Evolutionary conservation across 371 early-diverging fungal species (phyloP).

Genomic region (Mucor indicus): DNA sequence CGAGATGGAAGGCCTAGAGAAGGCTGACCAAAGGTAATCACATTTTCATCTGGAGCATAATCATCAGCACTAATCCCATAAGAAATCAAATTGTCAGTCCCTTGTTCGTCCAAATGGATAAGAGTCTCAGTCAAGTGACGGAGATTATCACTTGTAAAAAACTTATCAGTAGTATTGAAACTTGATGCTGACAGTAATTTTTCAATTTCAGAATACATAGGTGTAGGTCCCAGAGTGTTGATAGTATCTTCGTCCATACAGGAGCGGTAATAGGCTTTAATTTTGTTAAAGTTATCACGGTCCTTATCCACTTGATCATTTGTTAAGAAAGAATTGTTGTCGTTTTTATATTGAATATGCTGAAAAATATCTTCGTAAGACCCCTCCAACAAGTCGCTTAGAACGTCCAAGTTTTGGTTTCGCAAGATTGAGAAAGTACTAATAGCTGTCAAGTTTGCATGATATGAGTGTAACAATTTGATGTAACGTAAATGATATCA

Average conservation of each 20-base stretch:
- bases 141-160: not conserved
- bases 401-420: slow-evolving; percentile 24
- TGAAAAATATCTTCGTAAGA: slow-evolving; percentile 17
- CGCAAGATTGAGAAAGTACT: slow-evolving; percentile 29
- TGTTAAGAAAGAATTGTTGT: slow-evolving; percentile 3
- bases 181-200: too few relatives aligned
- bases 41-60: slow-evolving; percentile 37
- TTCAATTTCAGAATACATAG: slow-evolving; percentile 38
- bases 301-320: slow-evolving; percentile 15
- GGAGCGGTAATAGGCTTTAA: slow-evolving; percentile 47
- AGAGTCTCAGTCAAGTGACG: slow-evolving; percentile 3
- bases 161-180: too few relatives aligned
- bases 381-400: slow-evolving; percentile 19
- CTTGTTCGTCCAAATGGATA: not conserved
- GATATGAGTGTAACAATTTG: too few relatives aligned
- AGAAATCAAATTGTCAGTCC: slow-evolving; percentile 23
- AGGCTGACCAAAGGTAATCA: slow-evolving; percentile 38
- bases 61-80: slow-evolving; percentile 40
- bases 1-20: slow-evolving; percentile 52
- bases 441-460: too few relatives aligned
- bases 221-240: slow-evolving; percentile 43
- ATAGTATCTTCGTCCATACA: slow-evolving; percentile 50
- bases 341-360: slow-evolving; percentile 17
- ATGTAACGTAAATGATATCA: too few relatives aligned
- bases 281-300: slow-evolving; percentile 38